Evolutionary conservation across 2,329 filamentous ascomycete genomes (phyloP).

Genomic region (Ascosphaera acerosa): DNA sequence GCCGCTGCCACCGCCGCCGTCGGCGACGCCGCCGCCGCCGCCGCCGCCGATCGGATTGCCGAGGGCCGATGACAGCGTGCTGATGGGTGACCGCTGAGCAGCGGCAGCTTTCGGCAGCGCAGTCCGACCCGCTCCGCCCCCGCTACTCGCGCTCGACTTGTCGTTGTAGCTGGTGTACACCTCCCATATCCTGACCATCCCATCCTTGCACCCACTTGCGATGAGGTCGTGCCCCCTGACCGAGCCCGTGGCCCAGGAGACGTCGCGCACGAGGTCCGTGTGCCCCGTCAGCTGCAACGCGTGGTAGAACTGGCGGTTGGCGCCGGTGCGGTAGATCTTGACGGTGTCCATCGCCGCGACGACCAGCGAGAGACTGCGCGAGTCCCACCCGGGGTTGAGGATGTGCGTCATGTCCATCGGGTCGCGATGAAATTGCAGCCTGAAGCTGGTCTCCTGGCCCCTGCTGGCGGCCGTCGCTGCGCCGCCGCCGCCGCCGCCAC

Average conservation of each 20-base stretch:
- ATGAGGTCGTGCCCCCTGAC: conserved; percentile 75
- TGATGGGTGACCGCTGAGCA: conserved; percentile 2
- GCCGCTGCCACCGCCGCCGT: conserved; percentile 4
- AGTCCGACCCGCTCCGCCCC: conserved; percentile 9
- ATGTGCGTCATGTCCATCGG: conserved; percentile 45
- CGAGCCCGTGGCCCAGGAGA: conserved; percentile 81
- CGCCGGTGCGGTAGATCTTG: conserved; percentile 54
- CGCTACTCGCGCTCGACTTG: conserved; percentile 9
- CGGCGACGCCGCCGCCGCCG: conserved; percentile 2
- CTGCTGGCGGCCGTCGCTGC: too few species aligned
- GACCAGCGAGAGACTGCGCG: conserved; percentile 54
- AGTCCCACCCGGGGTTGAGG: conserved; percentile 53
- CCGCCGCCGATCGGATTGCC: neutral
- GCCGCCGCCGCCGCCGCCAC: too few species aligned
- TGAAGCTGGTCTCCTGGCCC: conserved; percentile 70
- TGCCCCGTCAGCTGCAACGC: conserved; percentile 54
- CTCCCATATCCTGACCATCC: conserved; percentile 69
- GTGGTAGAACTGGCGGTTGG: conserved; percentile 57
- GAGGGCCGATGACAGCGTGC: neutral
- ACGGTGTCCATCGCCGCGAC: conserved; percentile 69
- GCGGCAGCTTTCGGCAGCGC: conserved; percentile 11
- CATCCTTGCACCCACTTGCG: conserved; percentile 82
- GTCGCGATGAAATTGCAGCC: conserved; percentile 71
- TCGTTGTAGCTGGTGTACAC: conserved; percentile 15
- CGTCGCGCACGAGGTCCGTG: conserved; percentile 53